A percentile compares a stretch with the other conserved stretches of the same genome.
Evolutionary conservation across 2,329 filamentous ascomycete species (phyloP).

Genomic region (Botryotinia globosa): DNA sequence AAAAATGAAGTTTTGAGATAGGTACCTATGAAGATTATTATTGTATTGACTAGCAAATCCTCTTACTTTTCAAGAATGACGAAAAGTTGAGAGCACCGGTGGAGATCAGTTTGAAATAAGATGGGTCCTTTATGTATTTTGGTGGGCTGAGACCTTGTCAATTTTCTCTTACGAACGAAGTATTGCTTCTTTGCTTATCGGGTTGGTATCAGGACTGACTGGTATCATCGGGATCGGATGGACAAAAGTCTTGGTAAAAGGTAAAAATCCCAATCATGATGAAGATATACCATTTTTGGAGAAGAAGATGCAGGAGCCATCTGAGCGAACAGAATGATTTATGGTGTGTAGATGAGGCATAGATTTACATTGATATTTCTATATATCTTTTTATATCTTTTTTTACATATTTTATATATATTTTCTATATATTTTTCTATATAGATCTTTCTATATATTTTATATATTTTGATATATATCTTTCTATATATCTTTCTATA

Average conservation of each 20-base stretch:
- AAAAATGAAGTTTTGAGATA: not conserved
- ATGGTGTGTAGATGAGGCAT: not conserved
- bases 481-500: too few species aligned
- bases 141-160: constrained; percentile 17
- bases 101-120: not conserved
- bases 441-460: too few species aligned
- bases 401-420: too few species aligned
- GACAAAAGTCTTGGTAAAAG: not conserved
- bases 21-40: not conserved
- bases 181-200: constrained; percentile 9
- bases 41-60: not conserved
- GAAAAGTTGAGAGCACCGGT: constrained; percentile 15
- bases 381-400: too few species aligned
- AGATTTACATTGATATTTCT: not conserved
- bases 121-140: constrained; percentile 10
- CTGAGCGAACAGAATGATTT: not conserved
- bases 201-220: not conserved
- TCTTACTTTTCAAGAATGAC: not conserved
- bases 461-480: too few species aligned
- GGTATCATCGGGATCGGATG: not conserved
- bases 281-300: not conserved
- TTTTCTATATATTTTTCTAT: too few species aligned
- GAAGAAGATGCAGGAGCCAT: not conserved
- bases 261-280: not conserved
- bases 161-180: constrained; percentile 7